These are phyloP conservation scores for Trichoderma sp. DNA, from an alignment of 2,329 filamentous ascomycete genomes.

Conservation along the genomic window DNA sequence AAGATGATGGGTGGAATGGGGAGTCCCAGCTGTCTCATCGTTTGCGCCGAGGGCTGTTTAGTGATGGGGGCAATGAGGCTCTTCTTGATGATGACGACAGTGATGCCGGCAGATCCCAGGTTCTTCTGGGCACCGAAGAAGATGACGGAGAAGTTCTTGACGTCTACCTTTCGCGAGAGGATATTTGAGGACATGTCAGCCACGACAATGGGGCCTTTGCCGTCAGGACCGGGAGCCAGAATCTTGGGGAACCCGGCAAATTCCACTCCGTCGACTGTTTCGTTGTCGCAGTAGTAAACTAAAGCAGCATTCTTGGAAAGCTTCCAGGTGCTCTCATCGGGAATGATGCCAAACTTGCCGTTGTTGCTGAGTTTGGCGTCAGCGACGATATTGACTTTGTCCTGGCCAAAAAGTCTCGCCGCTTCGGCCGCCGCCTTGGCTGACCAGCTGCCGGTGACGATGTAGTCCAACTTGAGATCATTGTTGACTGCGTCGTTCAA, in stretches of 20 bases:
- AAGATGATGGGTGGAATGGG: conserved; percentile 76
- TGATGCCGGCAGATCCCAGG: conserved; percentile 79
- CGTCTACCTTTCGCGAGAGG: conserved; percentile 72
- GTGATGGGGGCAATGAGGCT: conserved; percentile 67
- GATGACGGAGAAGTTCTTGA: conserved; percentile 76
- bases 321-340: conserved; percentile 72
- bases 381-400: conserved; percentile 67
- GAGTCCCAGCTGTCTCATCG: conserved; percentile 69
- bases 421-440: conserved; percentile 86
- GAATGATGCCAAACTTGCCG: conserved; percentile 84
- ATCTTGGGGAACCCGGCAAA: conserved; percentile 70
- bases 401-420: conserved; percentile 43
- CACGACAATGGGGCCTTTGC: conserved; percentile 71
- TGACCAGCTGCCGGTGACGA: conserved; percentile 74
- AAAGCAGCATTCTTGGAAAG: conserved; percentile 67
- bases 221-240: conserved; percentile 56
- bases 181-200: conserved; percentile 97
- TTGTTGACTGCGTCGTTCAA: conserved; percentile 62
- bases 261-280: conserved; percentile 92
- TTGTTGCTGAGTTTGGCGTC: conserved; percentile 63
- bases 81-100: conserved; percentile 82
- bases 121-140: conserved; percentile 98
- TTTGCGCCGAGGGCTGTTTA: conserved; percentile 60
- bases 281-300: conserved; percentile 90
- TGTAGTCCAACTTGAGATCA: conserved; percentile 79